phyloP scores from a whole-genome alignment of 805 yeast genomes.

The Priceomyces medius region DNA sequence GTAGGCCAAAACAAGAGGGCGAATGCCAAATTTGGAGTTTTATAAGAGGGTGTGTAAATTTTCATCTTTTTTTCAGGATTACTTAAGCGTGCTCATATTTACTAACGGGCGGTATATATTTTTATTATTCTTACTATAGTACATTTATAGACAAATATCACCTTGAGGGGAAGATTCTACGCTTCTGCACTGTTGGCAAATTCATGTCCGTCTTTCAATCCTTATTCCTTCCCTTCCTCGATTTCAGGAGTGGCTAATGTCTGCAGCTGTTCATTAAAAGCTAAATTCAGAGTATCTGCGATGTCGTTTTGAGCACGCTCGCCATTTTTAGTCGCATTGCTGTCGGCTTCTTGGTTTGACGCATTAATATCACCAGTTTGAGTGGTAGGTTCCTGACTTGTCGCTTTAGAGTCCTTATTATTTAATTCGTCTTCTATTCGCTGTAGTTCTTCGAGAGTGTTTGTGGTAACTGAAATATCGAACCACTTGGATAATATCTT shows the following conservation, averaged over 20 bases:
- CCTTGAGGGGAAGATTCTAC: neutral
- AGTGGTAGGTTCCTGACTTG: conserved; percentile 5
- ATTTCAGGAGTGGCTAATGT: neutral
- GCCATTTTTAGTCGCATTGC: neutral
- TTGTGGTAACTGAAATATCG: conserved; percentile 15
- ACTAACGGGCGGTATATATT: conserved; percentile 1
- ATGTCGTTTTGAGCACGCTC: neutral
- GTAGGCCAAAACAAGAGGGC: conserved; percentile 14
- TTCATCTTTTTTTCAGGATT: conserved; percentile 4
- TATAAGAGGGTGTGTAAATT: conserved; percentile 7
- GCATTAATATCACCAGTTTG: neutral
- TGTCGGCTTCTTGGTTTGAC: neutral
- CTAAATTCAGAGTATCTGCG: neutral
- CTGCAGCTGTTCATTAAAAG: neutral
- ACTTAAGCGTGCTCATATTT: conserved; percentile 3
- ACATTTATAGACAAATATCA: neutral
- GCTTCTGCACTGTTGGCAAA: neutral
- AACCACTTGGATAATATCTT: conserved; percentile 21
- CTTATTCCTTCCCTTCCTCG: neutral
- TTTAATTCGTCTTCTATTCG: conserved; percentile 9
- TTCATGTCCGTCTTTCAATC: neutral
- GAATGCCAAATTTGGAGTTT: conserved; percentile 12
- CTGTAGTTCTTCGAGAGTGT: conserved; percentile 14
- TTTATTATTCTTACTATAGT: conserved; percentile 1
- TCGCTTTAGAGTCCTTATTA: conserved; percentile 4